Evolutionary conservation across 306 rosid genomes (phyloP).

Genomic region (Citrullus colocynthis): DNA sequence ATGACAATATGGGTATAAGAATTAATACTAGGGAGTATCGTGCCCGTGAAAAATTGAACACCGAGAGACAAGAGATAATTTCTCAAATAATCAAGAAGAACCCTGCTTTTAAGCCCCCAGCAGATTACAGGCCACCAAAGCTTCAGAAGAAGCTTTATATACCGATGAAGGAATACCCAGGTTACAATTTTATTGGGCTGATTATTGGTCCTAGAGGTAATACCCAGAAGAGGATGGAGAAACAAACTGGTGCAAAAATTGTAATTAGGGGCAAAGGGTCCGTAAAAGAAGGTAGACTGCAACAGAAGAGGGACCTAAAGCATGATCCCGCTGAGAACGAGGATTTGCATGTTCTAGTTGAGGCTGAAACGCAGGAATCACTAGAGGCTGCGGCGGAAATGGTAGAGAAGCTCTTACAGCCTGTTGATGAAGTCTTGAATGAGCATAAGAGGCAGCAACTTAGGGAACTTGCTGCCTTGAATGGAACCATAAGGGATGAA

Average conservation of each 20-base stretch:
- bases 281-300: constrained; percentile 86
- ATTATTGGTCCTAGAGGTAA: constrained; percentile 96
- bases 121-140: constrained; percentile 94
- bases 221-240: constrained; percentile 97
- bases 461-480: constrained; percentile 90
- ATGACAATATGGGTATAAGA: constrained; percentile 88
- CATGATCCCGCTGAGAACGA: constrained; percentile 92
- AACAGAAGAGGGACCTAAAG: constrained; percentile 88
- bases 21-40: constrained; percentile 89
- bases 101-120: constrained; percentile 94
- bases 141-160: constrained; percentile 97
- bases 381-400: constrained; percentile 96
- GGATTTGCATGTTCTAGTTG: constrained; percentile 92
- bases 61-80: constrained; percentile 88
- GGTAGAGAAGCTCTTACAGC: constrained; percentile 98
- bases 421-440: constrained; percentile 94
- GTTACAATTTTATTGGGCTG: constrained; percentile 89
- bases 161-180: constrained; percentile 95
- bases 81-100: constrained; percentile 83
- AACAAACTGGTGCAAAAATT: constrained; percentile 90
- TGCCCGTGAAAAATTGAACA: constrained; percentile 80
- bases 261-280: constrained; percentile 96
- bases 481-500: constrained; percentile 95
- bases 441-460: constrained; percentile 98
- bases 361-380: constrained; percentile 80